Percentiles rank a stretch among this genome's conserved stretches.
phyloP scores from a whole-genome alignment of 2,329 filamentous ascomycete species.

The Parasarocladium wereldwijsianum region DNA sequence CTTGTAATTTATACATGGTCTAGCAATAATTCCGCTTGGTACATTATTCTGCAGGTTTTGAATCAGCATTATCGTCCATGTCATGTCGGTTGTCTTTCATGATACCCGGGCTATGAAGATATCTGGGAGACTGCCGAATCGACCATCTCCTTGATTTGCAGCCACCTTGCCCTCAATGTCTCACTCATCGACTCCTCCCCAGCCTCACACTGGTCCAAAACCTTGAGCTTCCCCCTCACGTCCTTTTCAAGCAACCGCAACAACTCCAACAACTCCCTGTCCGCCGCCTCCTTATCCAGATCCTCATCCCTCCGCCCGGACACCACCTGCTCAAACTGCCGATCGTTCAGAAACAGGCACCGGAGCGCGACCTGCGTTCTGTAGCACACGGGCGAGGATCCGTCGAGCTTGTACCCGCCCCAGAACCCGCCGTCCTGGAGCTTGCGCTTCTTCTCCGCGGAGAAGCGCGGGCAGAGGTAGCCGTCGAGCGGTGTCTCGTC shows the following conservation, averaged over 20 bases:
- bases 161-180: constrained; percentile 10
- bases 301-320: constrained; percentile 31
- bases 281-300: constrained; percentile 23
- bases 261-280: constrained; percentile 20
- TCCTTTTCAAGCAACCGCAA: constrained; percentile 21
- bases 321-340: constrained; percentile 28
- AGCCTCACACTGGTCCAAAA: constrained; percentile 14
- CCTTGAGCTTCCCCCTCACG: constrained; percentile 25
- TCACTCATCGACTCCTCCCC: constrained; percentile 13
- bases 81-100: too few species aligned
- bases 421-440: constrained; percentile 33
- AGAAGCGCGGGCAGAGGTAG: constrained; percentile 25
- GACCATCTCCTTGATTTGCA: constrained; percentile 13
- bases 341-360: constrained; percentile 16
- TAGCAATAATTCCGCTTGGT: too few species aligned
- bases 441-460: constrained; percentile 16
- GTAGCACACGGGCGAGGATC: constrained; percentile 31
- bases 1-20: too few species aligned
- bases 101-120: too few species aligned
- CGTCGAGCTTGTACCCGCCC: constrained; percentile 36
- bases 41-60: too few species aligned
- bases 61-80: too few species aligned
- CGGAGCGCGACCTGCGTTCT: constrained; percentile 39
- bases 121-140: constrained; percentile 7
- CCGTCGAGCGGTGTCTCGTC: constrained; percentile 34